Conservation (phyloP, 1,139 yeast genomes). For the Lodderomyces margitis region DNA sequence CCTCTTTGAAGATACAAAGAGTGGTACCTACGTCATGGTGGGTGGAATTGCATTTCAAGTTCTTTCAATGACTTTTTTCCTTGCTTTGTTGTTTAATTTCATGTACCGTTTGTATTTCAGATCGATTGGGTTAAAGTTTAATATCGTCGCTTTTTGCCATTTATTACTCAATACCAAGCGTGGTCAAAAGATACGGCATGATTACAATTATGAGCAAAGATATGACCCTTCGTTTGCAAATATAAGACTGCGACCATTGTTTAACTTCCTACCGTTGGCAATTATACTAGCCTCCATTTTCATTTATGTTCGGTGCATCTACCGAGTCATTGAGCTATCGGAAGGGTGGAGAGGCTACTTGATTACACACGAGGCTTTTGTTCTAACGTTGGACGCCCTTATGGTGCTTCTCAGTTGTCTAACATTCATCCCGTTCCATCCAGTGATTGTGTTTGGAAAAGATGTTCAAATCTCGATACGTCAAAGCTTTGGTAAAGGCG, state of each 20-base stretch:
- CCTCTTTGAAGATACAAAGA: conserved; percentile 16
- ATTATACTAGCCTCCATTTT: conserved; percentile 21
- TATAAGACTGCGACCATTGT: conserved; percentile 18
- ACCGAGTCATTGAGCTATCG: conserved; percentile 31
- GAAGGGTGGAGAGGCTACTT: conserved; percentile 37
- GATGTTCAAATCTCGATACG: background rate
- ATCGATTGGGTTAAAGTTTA: conserved; percentile 7
- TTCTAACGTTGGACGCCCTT: conserved; percentile 29
- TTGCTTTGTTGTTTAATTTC: conserved; percentile 27
- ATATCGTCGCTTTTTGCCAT: conserved; percentile 12
- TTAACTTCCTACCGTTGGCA: conserved; percentile 25
- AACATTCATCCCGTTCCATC: conserved; percentile 25
- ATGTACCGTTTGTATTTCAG: conserved; percentile 24
- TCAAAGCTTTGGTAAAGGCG: background rate
- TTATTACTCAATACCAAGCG: conserved; percentile 24
- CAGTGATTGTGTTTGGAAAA: conserved; percentile 26
- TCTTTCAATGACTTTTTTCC: conserved; percentile 33
- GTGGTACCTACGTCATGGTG: conserved; percentile 37
- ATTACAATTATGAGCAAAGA: conserved; percentile 17
- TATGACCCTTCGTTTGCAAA: conserved; percentile 19
- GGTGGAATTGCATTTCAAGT: conserved; percentile 42
- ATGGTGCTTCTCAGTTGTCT: conserved; percentile 22
- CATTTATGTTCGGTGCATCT: conserved; percentile 31
- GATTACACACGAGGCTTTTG: conserved; percentile 30
- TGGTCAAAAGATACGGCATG: conserved; percentile 17